Conservation (phyloP, 768 basidiomycete species). For the Trametes cingulata region DNA sequence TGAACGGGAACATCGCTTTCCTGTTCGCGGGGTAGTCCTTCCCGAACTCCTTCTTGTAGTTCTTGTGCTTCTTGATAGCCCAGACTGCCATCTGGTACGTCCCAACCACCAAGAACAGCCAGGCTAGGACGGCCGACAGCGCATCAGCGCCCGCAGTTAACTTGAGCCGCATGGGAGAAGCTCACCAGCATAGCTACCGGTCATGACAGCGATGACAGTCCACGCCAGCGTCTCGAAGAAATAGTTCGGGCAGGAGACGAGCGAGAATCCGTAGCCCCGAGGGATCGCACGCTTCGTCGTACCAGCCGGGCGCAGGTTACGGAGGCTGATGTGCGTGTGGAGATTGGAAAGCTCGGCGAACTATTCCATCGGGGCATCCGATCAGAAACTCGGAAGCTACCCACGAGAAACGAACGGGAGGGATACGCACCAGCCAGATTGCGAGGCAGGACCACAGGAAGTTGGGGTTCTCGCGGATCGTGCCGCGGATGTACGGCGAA, state of each 20-base stretch:
- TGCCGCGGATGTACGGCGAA: conserved; percentile 62
- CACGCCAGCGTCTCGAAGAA: conserved; percentile 86
- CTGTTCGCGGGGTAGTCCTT: conserved; percentile 73
- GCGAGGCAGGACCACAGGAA: conserved; percentile 69
- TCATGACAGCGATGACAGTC: conserved; percentile 71
- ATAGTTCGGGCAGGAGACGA: conserved; percentile 93
- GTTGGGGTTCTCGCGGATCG: conserved; percentile 59
- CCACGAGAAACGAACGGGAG: not conserved
- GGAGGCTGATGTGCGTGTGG: conserved; percentile 77
- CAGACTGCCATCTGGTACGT: conserved; percentile 75
- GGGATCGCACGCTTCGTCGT: conserved; percentile 83
- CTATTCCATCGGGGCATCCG: conserved; percentile 41
- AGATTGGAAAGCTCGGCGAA: conserved; percentile 86
- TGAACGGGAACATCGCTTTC: conserved; percentile 80
- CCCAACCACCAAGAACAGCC: conserved; percentile 63
- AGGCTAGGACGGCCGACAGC: conserved; percentile 41
- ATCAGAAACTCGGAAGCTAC: not conserved
- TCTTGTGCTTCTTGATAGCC: conserved; percentile 88
- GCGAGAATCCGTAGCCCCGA: conserved; percentile 86
- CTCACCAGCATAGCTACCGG: conserved; percentile 73
- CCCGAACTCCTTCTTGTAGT: conserved; percentile 94
- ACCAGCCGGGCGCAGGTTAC: conserved; percentile 80
- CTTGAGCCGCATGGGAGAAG: conserved; percentile 19
- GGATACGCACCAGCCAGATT: conserved; percentile 71
- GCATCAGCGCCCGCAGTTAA: not conserved